These are phyloP conservation scores for Melanogaster broomeanus DNA, from an alignment of 768 basidiomycete genomes.

Conservation along the genomic window DNA sequence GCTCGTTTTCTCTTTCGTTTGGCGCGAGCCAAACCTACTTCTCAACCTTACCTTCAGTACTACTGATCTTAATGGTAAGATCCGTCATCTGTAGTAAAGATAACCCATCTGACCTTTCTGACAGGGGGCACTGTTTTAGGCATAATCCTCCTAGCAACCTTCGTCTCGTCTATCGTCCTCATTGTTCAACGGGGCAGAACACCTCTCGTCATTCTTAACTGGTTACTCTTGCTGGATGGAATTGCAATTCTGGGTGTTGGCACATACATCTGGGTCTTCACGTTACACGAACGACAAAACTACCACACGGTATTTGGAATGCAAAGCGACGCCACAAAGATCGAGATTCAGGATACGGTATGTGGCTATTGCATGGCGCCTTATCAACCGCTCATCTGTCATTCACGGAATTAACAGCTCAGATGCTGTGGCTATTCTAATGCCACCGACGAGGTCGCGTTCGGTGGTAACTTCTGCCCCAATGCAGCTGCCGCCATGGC, in stretches of 20 bases:
- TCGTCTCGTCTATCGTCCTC: constrained; percentile 68
- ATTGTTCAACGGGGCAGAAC: constrained; percentile 67
- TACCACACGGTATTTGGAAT: constrained; percentile 60
- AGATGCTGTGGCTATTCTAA: constrained; percentile 87
- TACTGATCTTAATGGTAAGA: constrained; percentile 61
- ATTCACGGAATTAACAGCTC: constrained; percentile 47
- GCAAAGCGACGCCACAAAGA: constrained; percentile 46
- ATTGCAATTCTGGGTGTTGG: constrained; percentile 64
- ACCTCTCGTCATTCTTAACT: constrained; percentile 78
- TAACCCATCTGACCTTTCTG: background rate
- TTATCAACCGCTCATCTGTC: background rate
- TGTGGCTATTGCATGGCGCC: constrained; percentile 14
- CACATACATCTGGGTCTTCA: constrained; percentile 80
- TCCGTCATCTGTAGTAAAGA: background rate
- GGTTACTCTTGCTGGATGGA: constrained; percentile 65
- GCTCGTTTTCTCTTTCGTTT: constrained; percentile 69
- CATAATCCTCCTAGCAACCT: constrained; percentile 64
- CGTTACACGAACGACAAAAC: constrained; percentile 68
- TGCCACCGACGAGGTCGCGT: constrained; percentile 55
- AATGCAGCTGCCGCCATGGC: constrained; percentile 39
- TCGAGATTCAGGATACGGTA: constrained; percentile 74
- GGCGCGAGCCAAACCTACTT: constrained; percentile 67
- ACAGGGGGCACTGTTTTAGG: constrained; percentile 75
- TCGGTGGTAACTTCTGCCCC: constrained; percentile 65
- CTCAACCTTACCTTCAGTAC: constrained; percentile 69